Conservation (phyloP, 2,329 filamentous ascomycete genomes). For the Cercospora berteroae region DNA sequence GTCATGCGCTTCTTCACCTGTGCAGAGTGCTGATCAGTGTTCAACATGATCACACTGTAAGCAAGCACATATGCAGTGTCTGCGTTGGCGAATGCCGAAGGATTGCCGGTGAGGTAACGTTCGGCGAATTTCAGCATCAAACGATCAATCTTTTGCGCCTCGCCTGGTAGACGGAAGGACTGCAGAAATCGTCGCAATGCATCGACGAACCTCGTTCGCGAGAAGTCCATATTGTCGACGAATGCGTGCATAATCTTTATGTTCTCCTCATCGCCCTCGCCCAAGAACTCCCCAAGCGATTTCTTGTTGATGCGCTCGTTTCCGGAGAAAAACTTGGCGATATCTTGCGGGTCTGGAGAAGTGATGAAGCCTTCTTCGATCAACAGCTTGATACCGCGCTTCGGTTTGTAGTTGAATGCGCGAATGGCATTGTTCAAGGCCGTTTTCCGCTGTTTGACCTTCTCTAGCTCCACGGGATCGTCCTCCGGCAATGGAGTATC, state of each 20-base stretch:
- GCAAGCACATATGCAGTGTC: conserved; percentile 95
- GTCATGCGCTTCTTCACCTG: conserved; percentile 90
- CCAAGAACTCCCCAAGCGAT: conserved; percentile 88
- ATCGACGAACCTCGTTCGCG: conserved; percentile 87
- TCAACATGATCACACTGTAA: conserved; percentile 95
- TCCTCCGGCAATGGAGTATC: conserved; percentile 62
- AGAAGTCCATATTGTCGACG: conserved; percentile 92
- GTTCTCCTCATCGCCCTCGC: conserved; percentile 88
- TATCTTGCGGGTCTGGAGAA: conserved; percentile 73
- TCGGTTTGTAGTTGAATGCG: conserved; percentile 97
- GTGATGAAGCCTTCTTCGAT: conserved; percentile 83
- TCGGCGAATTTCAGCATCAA: conserved; percentile 99
- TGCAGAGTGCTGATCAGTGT: conserved; percentile 89
- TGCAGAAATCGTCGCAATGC: conserved; percentile 88
- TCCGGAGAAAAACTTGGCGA: conserved; percentile 75
- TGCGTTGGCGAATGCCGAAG: conserved; percentile 95
- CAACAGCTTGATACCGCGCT: conserved; percentile 82
- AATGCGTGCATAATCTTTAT: conserved; percentile 99
- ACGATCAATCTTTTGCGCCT: conserved; percentile 98
- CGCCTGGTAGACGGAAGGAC: conserved; percentile 89
- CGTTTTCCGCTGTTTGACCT: conserved; percentile 89
- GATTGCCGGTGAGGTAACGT: conserved; percentile 89
- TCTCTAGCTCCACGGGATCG: conserved; percentile 90
- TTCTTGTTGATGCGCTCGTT: conserved; percentile 88
- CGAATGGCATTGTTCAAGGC: conserved; percentile 84